Evolutionary conservation across 192 early-diverging fungal genomes (phyloP), one percentile per base, ranked within the genome.

Genomic region (Coemansia sp.): DNA sequence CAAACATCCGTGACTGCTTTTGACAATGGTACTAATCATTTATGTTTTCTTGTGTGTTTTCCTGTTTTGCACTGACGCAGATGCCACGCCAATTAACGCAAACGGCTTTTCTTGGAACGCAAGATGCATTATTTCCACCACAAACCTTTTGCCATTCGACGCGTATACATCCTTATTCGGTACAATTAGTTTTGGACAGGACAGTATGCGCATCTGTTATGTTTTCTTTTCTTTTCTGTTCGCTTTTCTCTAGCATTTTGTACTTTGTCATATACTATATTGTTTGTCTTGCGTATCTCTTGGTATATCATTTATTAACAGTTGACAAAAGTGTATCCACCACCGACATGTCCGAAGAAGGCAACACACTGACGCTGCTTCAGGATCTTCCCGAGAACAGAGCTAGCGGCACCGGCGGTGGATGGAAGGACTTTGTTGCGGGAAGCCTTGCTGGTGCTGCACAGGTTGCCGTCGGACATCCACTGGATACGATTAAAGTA

Each of bases 401-500:
- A 10, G 34, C 26, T n/a, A 53, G 68, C 33, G 66, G 59, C 7
- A 12, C 68, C 2, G 67, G 62, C 2, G 77, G 79, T 26, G 75
- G 75, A 18, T 82, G 79, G 77, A 74, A 72, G 64, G 87, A 88
- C 64, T 88, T 87, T 79, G 66, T 86, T 12, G 85, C 87, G 34
- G 87, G 87, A 76, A 88, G 87, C 34, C 61, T 88, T 49, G 89
- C 84, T n/a, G 89, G 89, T 18, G 85, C 87, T 57, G 85, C 85
- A 7, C 85, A 91, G 49, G 88, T 88, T 2, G 68, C 73, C 15
- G 75, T 86, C 3, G 92, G 93, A 0, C 93, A 95, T 58, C 93
- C 93, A 18, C 84, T 95, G 61, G 93, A 95, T 59, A 94, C 92
- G 0, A 85, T 95, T 75, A 95, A 95, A 73, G 85, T 84, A 75